These are phyloP conservation scores for Botrytis tulipae DNA, from an alignment of 2,329 filamentous ascomycete genomes.

Conservation along the genomic window DNA sequence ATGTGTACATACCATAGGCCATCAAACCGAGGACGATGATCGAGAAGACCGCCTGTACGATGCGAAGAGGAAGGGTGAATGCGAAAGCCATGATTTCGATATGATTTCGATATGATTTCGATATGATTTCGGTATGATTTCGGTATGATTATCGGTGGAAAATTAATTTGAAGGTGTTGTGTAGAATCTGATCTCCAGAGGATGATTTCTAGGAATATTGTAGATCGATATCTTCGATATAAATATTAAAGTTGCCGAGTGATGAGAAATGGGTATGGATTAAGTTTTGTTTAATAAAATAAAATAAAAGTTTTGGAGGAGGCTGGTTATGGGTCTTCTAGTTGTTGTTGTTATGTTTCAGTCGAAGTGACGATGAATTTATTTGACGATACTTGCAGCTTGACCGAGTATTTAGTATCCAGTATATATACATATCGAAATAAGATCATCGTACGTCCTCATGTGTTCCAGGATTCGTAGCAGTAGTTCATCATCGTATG, in stretches of 20 bases:
- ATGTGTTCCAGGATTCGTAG: background rate
- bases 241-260: background rate
- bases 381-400: background rate
- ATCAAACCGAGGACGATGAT: slow-evolving; percentile 74
- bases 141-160: background rate
- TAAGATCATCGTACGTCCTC: background rate
- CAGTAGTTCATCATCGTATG: background rate
- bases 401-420: slow-evolving; percentile 19
- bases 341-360: slow-evolving; percentile 20
- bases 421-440: slow-evolving; percentile 12
- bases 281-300: background rate
- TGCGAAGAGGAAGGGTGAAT: slow-evolving; percentile 58
- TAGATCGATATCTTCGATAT: background rate
- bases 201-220: background rate
- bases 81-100: slow-evolving; percentile 46
- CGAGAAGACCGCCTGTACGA: slow-evolving; percentile 64
- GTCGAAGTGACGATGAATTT: background rate
- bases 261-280: background rate
- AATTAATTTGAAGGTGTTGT: background rate
- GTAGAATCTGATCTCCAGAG: background rate
- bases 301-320: background rate
- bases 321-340: background rate
- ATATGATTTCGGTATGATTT: no score
- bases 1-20: slow-evolving; percentile 58
- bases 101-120: no score